Evolutionary conservation across 2,329 filamentous ascomycete species (phyloP).

Genomic region (Arthrobotrys entomopaga): DNA sequence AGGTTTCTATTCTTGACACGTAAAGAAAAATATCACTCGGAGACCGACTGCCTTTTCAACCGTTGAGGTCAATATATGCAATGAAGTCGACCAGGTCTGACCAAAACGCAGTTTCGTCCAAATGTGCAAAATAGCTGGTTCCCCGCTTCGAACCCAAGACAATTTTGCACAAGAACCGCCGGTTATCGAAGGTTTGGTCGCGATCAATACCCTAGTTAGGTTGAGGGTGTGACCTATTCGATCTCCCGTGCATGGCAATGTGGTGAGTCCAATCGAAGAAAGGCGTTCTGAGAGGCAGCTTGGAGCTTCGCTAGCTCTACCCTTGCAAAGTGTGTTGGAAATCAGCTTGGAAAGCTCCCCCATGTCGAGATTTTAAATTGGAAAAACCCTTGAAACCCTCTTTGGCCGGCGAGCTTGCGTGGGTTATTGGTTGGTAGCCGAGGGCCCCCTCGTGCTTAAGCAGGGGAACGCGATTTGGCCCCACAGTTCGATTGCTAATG

Average conservation of each 20-base stretch:
- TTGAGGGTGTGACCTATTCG: conserved; percentile 17
- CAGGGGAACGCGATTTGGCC: conserved; percentile 24
- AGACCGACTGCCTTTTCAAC: conserved; percentile 16
- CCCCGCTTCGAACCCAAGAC: not conserved
- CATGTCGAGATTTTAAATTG: conserved; percentile 34
- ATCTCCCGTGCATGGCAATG: conserved; percentile 28
- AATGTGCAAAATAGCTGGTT: conserved; percentile 5
- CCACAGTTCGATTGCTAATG: conserved; percentile 31
- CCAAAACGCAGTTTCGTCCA: conserved; percentile 47
- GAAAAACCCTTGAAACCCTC: conserved; percentile 20
- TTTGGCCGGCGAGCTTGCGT: not conserved
- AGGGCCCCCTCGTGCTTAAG: conserved; percentile 30
- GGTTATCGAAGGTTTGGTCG: conserved; percentile 20
- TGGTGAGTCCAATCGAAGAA: conserved; percentile 44
- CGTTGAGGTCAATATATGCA: conserved; percentile 15
- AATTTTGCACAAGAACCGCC: conserved; percentile 5
- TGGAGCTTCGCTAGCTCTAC: conserved; percentile 19
- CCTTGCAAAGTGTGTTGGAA: conserved; percentile 17
- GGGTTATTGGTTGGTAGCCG: conserved; percentile 46
- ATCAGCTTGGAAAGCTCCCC: conserved; percentile 12
- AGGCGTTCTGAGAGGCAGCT: conserved; percentile 46
- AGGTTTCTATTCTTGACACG: conserved; percentile 14
- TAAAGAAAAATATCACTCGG: conserved; percentile 8
- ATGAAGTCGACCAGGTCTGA: conserved; percentile 22
- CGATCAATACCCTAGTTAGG: not conserved